Conservation (phyloP, 495 filamentous ascomycete genomes). For the Pyrenopolyporus hunteri region DNA sequence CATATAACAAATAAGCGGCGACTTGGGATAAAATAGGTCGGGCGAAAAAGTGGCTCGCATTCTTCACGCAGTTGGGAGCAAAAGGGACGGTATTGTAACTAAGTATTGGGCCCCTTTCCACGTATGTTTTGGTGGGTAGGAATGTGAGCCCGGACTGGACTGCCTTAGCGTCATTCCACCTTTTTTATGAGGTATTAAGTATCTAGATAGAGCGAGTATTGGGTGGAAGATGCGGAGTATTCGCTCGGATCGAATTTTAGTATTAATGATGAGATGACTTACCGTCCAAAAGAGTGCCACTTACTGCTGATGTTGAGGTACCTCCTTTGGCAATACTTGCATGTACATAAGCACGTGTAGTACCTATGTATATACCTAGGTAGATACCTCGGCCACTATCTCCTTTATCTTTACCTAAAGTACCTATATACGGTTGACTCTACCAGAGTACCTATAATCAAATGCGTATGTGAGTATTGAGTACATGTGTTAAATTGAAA, state of each 20-base stretch:
- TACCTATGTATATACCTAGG: no score
- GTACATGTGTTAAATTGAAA: neutral
- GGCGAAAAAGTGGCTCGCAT: neutral
- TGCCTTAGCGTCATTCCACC: neutral
- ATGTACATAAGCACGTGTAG: no score
- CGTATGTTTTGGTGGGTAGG: neutral
- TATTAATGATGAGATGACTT: no score
- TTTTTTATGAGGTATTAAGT: neutral
- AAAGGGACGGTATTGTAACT: conserved; percentile 14
- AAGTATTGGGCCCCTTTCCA: conserved; percentile 1
- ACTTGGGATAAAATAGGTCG: conserved; percentile 20
- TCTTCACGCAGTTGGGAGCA: conserved; percentile 11
- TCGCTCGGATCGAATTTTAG: no score
- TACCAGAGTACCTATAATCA: no score
- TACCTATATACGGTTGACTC: no score
- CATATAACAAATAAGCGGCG: conserved; percentile 21
- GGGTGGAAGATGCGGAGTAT: no score
- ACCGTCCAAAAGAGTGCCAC: neutral
- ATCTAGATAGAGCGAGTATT: no score
- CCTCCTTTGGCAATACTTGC: no score
- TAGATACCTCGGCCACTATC: no score
- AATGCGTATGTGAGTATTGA: neutral
- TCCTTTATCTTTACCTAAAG: no score
- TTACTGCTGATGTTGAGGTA: no score
- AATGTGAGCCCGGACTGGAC: neutral